Base-by-base conservation (phyloP, 306 rosid genomes). In the Argentina anserina region DNA sequence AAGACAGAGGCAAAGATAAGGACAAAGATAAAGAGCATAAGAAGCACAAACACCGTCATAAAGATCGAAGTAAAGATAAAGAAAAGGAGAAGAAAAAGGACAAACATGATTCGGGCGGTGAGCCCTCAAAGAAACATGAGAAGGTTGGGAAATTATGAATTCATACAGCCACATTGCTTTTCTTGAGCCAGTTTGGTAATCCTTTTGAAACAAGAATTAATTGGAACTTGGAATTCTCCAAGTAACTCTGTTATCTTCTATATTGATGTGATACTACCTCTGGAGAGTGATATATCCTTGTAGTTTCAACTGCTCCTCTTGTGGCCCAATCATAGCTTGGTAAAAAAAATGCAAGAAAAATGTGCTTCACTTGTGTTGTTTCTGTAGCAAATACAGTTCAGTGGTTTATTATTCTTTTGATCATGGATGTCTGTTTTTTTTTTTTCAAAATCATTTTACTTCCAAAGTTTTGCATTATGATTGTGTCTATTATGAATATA, bases 31-130 rank as follows among this genome's bases (percentile, higher is more conserved):
- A 80, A 82, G 98, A 95, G 86, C 99, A 90, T 77, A 95, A 91
- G 90, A 95, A 86, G 93, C 89, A 75, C 81, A 95, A 84, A 75
- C 99, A 84, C 79, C 93, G 85, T 29, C 97, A 81, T 76, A 95
- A 87, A 77, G 97, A 95, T 75, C 78, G 93, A 68, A 90, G 92
- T 86, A 90, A 89, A 81, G 97, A 90, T 78, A 90, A 88, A 77
- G 98, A 94, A 82, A 91, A 88, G 92, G 98, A 93, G 9, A 94
- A 87, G 80, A 90, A 89, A 90, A 94, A 90, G 84, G 97, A 91
- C 45, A 91, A 87, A 91, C 97, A 88, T 74, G 97, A 91, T 73
- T 85, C 95, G 43, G 83, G 80, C 59, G 95, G 89, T 75, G 97
- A 94, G 65, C 97, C 79, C 76, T 83, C 92, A 9, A 94, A 89